Evolutionary conservation across 2,329 filamentous ascomycete genomes (phyloP), one percentile per base, ranked within the genome.

Genomic region (Hypoxylon sp.): DNA sequence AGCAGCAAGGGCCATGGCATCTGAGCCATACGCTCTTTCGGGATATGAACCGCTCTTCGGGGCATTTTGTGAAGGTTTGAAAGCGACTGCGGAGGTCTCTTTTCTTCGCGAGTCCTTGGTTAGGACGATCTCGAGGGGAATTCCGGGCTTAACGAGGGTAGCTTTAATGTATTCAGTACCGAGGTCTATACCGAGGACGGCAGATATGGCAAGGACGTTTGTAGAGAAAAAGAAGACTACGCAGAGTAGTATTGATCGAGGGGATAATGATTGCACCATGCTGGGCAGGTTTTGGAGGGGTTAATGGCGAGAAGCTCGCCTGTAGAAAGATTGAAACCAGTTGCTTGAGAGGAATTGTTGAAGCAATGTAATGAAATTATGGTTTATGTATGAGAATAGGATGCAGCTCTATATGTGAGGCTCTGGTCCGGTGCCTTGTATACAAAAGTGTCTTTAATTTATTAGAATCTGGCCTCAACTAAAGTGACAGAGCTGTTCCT

Each of bases 151-250:
- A 69, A 99, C 95, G 46, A 99, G 89, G 13, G 93, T 91, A 30
- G 95, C 95, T 85, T 98, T 99, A 84, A 99, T 92, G 83, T 97
- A 98, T 80, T 97, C 94, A 63, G 96, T 98, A 74, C 96, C 96
- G 61, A 99, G 86, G 82, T 99, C 96, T 76, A 99, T 88, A 71
- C 96, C 96, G 22, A 99, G 85, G 17, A 98, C 95, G 59, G 94
- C 93, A 7, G 93, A 84, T 55, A 83, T 82, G 27, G 87, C 87
- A 46, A 86, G 82, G 46, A 85, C 86, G 72, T 88, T 81, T 50
- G 82, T 77, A 30, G 82, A 81, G 68, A 85, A 84, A 60, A 85
- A 72, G 64, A 85, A 79, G 55, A 83, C 70, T 68, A 80, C 74
- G 54, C 79, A 80, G 51, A 82, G 76, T 50, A 82, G 69, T 62